Evolutionary conservation across 805 yeast species (phyloP).

Genomic region (Metschnikowia gelsemii): DNA sequence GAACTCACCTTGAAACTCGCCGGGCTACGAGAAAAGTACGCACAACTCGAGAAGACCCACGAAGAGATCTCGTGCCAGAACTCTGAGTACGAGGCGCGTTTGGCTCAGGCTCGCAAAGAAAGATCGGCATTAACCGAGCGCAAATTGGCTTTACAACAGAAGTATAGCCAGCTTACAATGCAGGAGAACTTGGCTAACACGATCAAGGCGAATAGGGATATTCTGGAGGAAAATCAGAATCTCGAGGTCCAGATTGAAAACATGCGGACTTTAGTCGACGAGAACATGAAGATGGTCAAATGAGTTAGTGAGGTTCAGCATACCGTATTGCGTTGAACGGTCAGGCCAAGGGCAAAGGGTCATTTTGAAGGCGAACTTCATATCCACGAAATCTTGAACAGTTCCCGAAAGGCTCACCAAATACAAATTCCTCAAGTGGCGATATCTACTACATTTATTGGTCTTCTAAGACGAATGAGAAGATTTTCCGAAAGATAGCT

Average conservation of each 20-base stretch:
- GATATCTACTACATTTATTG: too few species aligned
- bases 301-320: neutral
- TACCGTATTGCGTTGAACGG: too few species aligned
- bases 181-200: constrained; percentile 39
- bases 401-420: too few species aligned
- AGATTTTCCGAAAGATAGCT: too few species aligned
- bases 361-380: too few species aligned
- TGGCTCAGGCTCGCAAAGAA: constrained; percentile 23
- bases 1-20: constrained; percentile 30
- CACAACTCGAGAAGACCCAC: constrained; percentile 35
- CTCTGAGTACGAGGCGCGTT: constrained; percentile 24
- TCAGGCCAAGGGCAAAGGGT: too few species aligned
- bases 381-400: too few species aligned
- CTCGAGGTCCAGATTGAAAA: constrained; percentile 35
- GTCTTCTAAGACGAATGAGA: too few species aligned
- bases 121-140: constrained; percentile 19
- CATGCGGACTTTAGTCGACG: constrained; percentile 26
- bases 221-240: constrained; percentile 32
- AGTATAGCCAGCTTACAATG: constrained; percentile 36
- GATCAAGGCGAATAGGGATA: constrained; percentile 41
- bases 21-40: constrained; percentile 30
- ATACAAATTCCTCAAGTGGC: too few species aligned
- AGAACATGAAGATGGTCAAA: constrained; percentile 19
- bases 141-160: constrained; percentile 22
- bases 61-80: constrained; percentile 37